Base-by-base conservation (phyloP, 495 filamentous ascomycete genomes). In the Penicilliopsis zonata region DNA sequence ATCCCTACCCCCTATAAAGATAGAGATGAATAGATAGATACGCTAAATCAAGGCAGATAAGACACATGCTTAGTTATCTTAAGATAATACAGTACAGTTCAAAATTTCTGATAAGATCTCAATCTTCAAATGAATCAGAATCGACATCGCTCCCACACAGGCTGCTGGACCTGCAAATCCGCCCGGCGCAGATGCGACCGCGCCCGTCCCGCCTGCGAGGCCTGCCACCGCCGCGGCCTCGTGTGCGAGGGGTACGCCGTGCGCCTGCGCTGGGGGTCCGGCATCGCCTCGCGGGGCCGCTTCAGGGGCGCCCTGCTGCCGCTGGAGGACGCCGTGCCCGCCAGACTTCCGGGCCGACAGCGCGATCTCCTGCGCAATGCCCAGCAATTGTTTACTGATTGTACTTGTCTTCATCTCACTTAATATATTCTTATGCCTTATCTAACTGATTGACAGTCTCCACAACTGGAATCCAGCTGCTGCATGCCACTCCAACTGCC, bases 101-200 rank as follows among this genome's bases (percentile, higher is more conserved):
- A n/a, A n/a, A n/a, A n/a, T n/a, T n/a, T n/a, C n/a, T n/a, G n/a
- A n/a, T n/a, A n/a, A n/a, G n/a, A n/a, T n/a, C n/a, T n/a, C n/a
- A n/a, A n/a, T n/a, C n/a, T n/a, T n/a, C n/a, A n/a, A n/a, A n/a
- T n/a, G n/a, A n/a, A n/a, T n/a, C n/a, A n/a, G n/a, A n/a, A n/a
- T n/a, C n/a, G n/a, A n/a, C n/a, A n/a, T n/a, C 53, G 51, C n/a
- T 49, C 49, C 9, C 36, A 47, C 22, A 32, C 46, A n/a, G 50
- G 52, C 0, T 59, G 56, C 20, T 60, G 56, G 56, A 60, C 56
- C 10, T 60, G 56, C 37, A 60, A 60, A 34, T 34, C 32, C n/a
- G 41, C 39, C n/a, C 46, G 48, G 2, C 46, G 56, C 0, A 47
- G 47, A 18, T 60, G 56, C 37, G 56, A 60, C 33, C 40, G 42